Evolutionary conservation across 345 rosid genomes (phyloP).

Genomic region (Rhodamnia argentea): DNA sequence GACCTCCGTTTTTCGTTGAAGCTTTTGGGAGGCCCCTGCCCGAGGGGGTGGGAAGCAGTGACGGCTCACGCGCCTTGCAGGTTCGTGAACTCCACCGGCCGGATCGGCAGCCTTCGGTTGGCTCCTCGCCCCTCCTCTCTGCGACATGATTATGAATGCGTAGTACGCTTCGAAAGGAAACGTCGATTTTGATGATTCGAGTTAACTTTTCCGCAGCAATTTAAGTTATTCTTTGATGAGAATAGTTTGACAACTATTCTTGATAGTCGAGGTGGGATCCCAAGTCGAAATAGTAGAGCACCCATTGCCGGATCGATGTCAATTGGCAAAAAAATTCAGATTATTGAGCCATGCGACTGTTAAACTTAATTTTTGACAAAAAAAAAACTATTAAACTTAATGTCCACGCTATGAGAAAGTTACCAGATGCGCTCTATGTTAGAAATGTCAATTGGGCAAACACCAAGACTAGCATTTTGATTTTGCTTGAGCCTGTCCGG

Average conservation of each 20-base stretch:
- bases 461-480: background rate
- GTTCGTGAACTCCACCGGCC: background rate
- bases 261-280: too few relatives aligned
- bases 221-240: too few relatives aligned
- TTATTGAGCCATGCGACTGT: background rate
- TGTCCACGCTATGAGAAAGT: fast-evolving
- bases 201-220: background rate
- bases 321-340: background rate
- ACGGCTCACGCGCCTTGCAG: background rate
- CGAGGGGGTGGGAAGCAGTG: background rate
- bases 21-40: background rate
- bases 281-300: background rate
- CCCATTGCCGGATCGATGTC: fast-evolving
- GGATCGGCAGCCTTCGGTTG: too few relatives aligned
- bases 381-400: too few relatives aligned
- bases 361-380: background rate
- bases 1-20: background rate
- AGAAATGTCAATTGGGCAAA: background rate
- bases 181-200: too few relatives aligned
- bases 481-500: background rate
- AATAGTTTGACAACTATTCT: too few relatives aligned
- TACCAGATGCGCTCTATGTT: fast-evolving
- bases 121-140: too few relatives aligned
- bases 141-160: background rate
- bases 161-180: fast-evolving